phyloP scores from a whole-genome alignment of 164 flowering plant species.

The Annona squamosa region DNA sequence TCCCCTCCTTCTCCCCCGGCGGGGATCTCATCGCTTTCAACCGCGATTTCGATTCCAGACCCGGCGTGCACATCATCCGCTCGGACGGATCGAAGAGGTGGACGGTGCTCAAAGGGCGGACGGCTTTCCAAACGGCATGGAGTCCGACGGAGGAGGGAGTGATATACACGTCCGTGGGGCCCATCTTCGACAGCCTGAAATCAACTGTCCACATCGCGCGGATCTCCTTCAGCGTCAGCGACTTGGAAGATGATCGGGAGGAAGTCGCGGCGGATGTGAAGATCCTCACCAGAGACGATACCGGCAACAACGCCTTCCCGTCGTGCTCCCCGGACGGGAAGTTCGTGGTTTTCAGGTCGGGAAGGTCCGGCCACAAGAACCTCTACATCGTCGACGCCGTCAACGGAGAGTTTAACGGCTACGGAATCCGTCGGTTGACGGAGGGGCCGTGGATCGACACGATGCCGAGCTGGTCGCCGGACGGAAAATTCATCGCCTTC shows the following conservation, averaged over 20 bases:
- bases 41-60: conserved; percentile 29
- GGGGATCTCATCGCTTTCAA: conserved; percentile 56
- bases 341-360: conserved; percentile 62
- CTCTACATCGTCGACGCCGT: conserved; percentile 66
- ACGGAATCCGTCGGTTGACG: conserved; percentile 60
- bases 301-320: conserved; percentile 88
- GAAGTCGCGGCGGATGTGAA: conserved; percentile 40
- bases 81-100: conserved; percentile 70
- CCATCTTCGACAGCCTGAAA: conserved; percentile 43
- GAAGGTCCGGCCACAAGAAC: conserved; percentile 75
- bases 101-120: conserved; percentile 40
- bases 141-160: conserved; percentile 46
- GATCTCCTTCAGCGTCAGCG: conserved; percentile 31
- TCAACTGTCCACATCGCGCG: conserved; percentile 77
- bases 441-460: conserved; percentile 88
- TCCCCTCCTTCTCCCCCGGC: conserved; percentile 55
- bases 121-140: conserved; percentile 64
- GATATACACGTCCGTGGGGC: conserved; percentile 70
- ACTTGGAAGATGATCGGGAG: conserved; percentile 32
- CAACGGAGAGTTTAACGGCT: conserved; percentile 38
- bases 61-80: conserved; percentile 46
- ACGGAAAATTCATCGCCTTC: conserved; percentile 70
- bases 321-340: conserved; percentile 83
- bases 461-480: conserved; percentile 90
- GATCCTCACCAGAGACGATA: conserved; percentile 52